Base-by-base conservation (phyloP, 2,329 filamentous ascomycete species). In the Hawksworthiomyces lignivorus region DNA sequence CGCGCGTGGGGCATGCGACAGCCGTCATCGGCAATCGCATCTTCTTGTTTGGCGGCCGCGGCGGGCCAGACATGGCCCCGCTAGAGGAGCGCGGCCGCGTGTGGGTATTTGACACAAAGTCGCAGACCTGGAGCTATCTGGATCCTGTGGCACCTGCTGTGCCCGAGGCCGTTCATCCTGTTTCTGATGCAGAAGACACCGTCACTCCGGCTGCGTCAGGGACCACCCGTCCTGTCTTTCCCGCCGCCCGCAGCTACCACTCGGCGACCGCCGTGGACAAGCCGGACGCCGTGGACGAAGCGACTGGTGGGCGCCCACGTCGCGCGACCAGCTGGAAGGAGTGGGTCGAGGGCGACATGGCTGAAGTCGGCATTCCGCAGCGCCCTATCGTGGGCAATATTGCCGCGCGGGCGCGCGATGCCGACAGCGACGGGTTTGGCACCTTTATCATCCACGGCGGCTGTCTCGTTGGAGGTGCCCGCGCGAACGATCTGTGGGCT, bases 1-100 rank as follows among this genome's bases (percentile, higher is more conserved):
- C 85, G 3, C 77, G 87, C 17, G 77, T 89, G 3, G 87, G 87
- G 17, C 77, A 87, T 50, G 81, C 86, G 26, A 77, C 82, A 0
- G 75, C 81, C 11, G 72, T 78, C 1, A 74, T 92, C 44, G 72
- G 80, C 44, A 72, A 73, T 33, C 79, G 78, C 18, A 79, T 94
- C 53, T 90, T 90, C 62, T 50, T 94, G 31, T 94, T 89, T 60
- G 87, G 86, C 36, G 87, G 88, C 9, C 79, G 85, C 33, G 81
- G 82, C 26, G 83, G 83, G 0, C 62, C 70, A 4, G 77, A 77
- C 21, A 81, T 85, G 75, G n/a, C 28, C 2, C 78, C 85, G 1
- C 68, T 94, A 10, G 77, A 89, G 39, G 87, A 94, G 54, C 59
- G 68, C 10, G 87, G 87, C 14, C 69, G 77, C 4, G 69, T 94